phyloP scores from a whole-genome alignment of 2,329 filamentous ascomycete species.

The Periconia sp. region DNA sequence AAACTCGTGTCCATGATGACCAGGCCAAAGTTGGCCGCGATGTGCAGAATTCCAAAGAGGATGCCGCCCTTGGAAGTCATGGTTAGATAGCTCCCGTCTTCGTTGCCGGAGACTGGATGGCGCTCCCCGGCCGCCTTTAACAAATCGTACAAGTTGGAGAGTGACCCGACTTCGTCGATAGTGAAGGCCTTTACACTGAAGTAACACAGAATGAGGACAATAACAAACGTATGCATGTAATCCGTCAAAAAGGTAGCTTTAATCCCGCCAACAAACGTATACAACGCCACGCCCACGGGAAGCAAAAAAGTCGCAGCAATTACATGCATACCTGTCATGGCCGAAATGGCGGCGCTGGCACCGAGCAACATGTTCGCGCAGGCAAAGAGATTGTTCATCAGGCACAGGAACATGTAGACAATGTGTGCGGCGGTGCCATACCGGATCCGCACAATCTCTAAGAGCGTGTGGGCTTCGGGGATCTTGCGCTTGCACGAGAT shows the following conservation, averaged over 20 bases:
- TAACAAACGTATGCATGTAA: constrained; percentile 59
- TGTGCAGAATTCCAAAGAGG: constrained; percentile 52
- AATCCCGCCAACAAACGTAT: constrained; percentile 21
- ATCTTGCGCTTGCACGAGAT: constrained; percentile 25
- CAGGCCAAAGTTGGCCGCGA: constrained; percentile 51
- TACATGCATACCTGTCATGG: constrained; percentile 16
- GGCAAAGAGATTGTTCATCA: constrained; percentile 80
- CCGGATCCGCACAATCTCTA: constrained; percentile 78
- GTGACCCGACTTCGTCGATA: constrained; percentile 51
- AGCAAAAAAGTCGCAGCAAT: constrained; percentile 52
- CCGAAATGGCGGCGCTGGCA: constrained; percentile 76
- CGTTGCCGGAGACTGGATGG: constrained; percentile 55
- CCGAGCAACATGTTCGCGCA: constrained; percentile 79
- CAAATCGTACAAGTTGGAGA: constrained; percentile 54
- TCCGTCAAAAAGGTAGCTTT: constrained; percentile 49
- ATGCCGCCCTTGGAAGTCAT: constrained; percentile 59
- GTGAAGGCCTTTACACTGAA: constrained; percentile 52
- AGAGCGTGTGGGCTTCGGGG: constrained; percentile 21
- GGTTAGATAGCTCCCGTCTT: constrained; percentile 57
- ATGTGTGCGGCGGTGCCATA: constrained; percentile 73
- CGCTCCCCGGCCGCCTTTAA: constrained; percentile 48
- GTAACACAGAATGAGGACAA: constrained; percentile 56
- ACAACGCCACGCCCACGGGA: constrained; percentile 31
- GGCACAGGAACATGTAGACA: constrained; percentile 76
- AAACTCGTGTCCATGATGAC: constrained; percentile 50